Evolutionary conservation across 352 stramenopile species (phyloP), one percentile per base, ranked within the genome.

Genomic region (Phytophthora fragariaefolia): DNA sequence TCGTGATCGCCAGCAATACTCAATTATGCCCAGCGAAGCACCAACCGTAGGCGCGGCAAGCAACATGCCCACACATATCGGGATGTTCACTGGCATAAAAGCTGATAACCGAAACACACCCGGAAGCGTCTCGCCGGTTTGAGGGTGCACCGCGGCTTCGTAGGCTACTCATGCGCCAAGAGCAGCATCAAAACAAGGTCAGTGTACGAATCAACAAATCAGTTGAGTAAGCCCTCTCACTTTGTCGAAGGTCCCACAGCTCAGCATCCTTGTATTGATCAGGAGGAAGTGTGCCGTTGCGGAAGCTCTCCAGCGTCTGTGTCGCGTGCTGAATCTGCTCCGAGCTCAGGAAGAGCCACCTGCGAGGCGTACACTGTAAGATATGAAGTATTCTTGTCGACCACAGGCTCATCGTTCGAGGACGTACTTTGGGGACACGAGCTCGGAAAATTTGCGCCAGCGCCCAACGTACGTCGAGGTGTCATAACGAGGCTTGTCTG

Each of bases 11-110:
- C 45, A 40, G 9, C 22, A 38, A 49, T 66, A 12, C 36, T 10
- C 27, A 36, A 63, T 7, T 4, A 15, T 6, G 50, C 47, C 0
- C n/a, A 57, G 40, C n/a, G 10, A 47, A 22, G 26, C 23, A 8
- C n/a, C 13, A 36, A 95, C 87, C 49, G 87, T 95, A 13, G 87
- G 77, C 7, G 85, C 75, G 6, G 87, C 85, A 38, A 95, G 75
- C 60, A 96, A 69, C 89, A 96, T 96, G 54, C 89, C 89, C 22
- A 78, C 83, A 43, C 87, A 95, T 52, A 96, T 94, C 9, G 85
- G 85, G 66, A 96, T 92, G 74, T 96, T 96, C 22, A 92, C 86
- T 1, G 89, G 89, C 38, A 96, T 87, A 60, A 96, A 96, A 12
- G 86, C 87, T 20, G 89, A 83, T 48, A 96, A 76, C 7, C 89